A percentile compares a stretch with the other conserved stretches of the same genome.
These are phyloP conservation scores for Tylopilus cervinicoccineus DNA, from an alignment of 768 basidiomycete species.

Conservation along the genomic window DNA sequence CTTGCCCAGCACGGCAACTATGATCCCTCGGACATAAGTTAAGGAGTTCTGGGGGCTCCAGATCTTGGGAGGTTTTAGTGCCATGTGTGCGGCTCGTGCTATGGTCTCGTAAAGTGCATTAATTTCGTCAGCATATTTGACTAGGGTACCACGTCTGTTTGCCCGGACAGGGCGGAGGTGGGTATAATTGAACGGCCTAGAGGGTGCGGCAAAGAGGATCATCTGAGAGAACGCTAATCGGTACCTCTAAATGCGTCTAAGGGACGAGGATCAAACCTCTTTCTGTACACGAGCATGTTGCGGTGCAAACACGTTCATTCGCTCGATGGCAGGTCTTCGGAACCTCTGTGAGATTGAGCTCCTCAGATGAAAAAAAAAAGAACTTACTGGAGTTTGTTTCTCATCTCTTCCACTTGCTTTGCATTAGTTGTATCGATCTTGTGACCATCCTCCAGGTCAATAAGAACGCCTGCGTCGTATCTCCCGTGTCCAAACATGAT, in stretches of 20 bases:
- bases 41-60: slow-evolving; percentile 17
- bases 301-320: slow-evolving; percentile 20
- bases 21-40: slow-evolving; percentile 10
- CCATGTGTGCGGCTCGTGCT: neutral
- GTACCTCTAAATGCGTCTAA: neutral
- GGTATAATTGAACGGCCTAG: slow-evolving; percentile 12
- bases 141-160: slow-evolving; percentile 13
- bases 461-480: slow-evolving; percentile 14
- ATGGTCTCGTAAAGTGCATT: slow-evolving; percentile 9
- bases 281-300: slow-evolving; percentile 20
- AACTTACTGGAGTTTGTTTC: slow-evolving; percentile 14
- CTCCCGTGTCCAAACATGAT: slow-evolving; percentile 22
- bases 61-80: slow-evolving; percentile 13
- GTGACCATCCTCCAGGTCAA: slow-evolving; percentile 10
- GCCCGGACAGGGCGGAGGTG: neutral
- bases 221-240: slow-evolving; percentile 5
- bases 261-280: slow-evolving; percentile 9
- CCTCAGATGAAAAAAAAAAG: neutral
- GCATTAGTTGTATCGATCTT: slow-evolving; percentile 10
- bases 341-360: slow-evolving; percentile 1
- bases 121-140: slow-evolving; percentile 11
- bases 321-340: slow-evolving; percentile 11
- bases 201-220: slow-evolving; percentile 10
- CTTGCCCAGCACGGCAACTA: slow-evolving; percentile 11
- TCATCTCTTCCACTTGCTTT: slow-evolving; percentile 9